Conservation (phyloP, 192 early-diverging fungal species). For the Coemansia sp. region DNA sequence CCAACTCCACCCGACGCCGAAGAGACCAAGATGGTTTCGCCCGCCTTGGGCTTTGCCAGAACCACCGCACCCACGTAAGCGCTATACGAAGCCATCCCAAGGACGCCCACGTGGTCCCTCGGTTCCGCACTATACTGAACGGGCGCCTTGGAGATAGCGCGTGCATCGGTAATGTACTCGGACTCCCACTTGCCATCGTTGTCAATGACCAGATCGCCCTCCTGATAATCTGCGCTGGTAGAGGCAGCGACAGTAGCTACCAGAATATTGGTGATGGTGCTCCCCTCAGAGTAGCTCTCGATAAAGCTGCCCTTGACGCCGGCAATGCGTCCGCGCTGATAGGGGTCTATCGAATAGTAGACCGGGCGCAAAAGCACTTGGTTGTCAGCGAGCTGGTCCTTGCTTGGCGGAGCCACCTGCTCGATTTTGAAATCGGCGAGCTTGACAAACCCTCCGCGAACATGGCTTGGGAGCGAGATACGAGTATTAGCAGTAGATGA, state of each 20-base stretch:
- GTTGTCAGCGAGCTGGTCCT: slow-evolving; percentile 18
- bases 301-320: slow-evolving; percentile 58
- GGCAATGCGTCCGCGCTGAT: slow-evolving; percentile 72
- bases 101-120: slow-evolving; percentile 46
- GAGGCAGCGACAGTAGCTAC: slow-evolving; percentile 67
- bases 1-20: slow-evolving; percentile 80
- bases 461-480: neutral
- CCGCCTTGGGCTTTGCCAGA: slow-evolving; percentile 69
- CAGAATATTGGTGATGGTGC: slow-evolving; percentile 57
- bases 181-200: slow-evolving; percentile 64
- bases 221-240: slow-evolving; percentile 55
- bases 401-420: slow-evolving; percentile 11
- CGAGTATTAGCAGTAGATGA: neutral
- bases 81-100: slow-evolving; percentile 81
- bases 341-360: slow-evolving; percentile 73
- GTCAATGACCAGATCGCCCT: slow-evolving; percentile 78
- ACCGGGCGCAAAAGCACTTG: slow-evolving; percentile 59
- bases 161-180: slow-evolving; percentile 55
- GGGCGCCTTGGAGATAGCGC: slow-evolving; percentile 47
- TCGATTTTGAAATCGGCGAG: slow-evolving; percentile 15
- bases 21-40: slow-evolving; percentile 81
- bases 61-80: slow-evolving; percentile 68
- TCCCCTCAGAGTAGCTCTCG: slow-evolving; percentile 57
- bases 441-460: slow-evolving; percentile 14
- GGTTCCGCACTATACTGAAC: slow-evolving; percentile 2